Evolutionary conservation across 345 rosid genomes (phyloP).

Genomic region (Eucalyptus curtisii): DNA sequence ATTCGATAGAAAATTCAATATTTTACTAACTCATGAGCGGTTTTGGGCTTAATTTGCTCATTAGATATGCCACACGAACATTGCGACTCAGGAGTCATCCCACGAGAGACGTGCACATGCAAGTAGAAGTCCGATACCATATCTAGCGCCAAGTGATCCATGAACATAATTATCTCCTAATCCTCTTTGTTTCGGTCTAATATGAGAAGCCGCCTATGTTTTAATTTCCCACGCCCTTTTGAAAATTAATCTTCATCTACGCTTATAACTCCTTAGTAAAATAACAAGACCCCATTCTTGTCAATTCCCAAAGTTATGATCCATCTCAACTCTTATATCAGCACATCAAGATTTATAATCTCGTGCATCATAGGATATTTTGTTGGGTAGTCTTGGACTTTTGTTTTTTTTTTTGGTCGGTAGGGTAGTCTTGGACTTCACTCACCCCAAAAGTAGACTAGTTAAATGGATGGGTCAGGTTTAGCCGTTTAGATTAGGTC

Average conservation of each 20-base stretch:
- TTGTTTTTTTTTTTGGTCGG: too few species aligned
- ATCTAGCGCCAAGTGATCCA: neutral
- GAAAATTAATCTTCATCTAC: neutral
- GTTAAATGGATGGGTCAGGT: accelerated
- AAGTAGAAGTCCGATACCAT: neutral
- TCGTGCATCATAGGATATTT: neutral
- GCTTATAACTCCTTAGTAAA: neutral
- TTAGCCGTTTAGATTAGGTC: accelerated
- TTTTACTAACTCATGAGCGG: neutral
- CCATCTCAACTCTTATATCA: neutral
- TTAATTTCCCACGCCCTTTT: neutral
- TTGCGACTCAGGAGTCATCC: neutral
- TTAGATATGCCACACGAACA: neutral
- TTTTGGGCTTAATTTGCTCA: neutral
- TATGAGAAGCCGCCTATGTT: neutral
- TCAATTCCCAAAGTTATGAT: neutral
- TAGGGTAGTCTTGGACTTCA: too few species aligned
- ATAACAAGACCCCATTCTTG: neutral
- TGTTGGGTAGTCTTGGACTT: too few species aligned
- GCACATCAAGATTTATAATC: neutral
- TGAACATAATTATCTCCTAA: neutral
- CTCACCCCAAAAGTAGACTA: accelerated
- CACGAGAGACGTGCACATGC: neutral
- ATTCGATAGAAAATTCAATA: neutral
- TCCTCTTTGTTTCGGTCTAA: neutral